These are phyloP conservation scores for Escallonia herrerae DNA, from an alignment of 129 eudicot species.

Conservation along the genomic window DNA sequence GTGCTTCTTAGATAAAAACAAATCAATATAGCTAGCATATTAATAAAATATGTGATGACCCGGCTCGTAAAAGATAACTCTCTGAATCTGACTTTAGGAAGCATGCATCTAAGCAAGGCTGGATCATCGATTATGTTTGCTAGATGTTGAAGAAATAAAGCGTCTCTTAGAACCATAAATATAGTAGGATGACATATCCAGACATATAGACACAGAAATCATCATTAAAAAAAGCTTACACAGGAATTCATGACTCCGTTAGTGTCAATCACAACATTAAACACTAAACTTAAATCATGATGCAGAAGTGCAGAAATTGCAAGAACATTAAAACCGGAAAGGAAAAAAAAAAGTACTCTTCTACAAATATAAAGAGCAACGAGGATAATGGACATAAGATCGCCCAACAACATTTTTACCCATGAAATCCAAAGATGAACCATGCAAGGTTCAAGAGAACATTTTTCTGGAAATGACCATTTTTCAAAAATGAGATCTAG, in stretches of 20 bases:
- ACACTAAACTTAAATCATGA: background rate
- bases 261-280: background rate
- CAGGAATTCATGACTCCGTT: background rate
- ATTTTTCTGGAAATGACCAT: no score
- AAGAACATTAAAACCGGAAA: background rate
- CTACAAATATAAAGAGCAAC: background rate
- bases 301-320: background rate
- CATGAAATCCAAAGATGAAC: no score
- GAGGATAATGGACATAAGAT: background rate
- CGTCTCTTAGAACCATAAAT: background rate
- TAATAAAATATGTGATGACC: background rate
- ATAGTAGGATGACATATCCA: background rate
- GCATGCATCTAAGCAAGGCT: no score
- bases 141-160: background rate
- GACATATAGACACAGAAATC: background rate
- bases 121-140: no score
- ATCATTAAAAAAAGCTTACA: background rate
- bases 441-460: no score
- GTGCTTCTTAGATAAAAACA: no score
- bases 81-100: no score
- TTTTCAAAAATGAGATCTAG: background rate
- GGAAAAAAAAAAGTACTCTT: background rate
- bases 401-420: background rate
- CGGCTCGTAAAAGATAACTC: background rate
- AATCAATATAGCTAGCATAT: constrained; percentile 1